phyloP scores from a whole-genome alignment of 148 eudicot species.

The Pharnaceum exiguum region DNA sequence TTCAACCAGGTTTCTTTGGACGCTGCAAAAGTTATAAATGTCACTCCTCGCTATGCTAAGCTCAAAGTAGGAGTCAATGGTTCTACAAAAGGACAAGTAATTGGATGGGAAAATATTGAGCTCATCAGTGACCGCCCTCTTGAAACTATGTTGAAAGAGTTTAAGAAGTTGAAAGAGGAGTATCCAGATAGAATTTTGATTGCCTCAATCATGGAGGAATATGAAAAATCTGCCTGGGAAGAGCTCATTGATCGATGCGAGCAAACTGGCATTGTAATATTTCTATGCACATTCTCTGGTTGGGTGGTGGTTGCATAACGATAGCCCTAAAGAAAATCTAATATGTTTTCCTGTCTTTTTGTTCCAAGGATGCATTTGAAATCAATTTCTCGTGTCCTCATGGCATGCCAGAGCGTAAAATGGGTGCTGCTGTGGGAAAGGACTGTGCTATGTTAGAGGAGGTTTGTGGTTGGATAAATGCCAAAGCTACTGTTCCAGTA shows the following conservation, averaged over 20 bases:
- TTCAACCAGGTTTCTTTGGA: conserved; percentile 78
- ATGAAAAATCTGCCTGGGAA: conserved; percentile 88
- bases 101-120: conserved; percentile 96
- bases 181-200: conserved; percentile 93
- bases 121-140: conserved; percentile 98
- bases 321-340: conserved; percentile 5
- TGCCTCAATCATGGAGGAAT: conserved; percentile 99
- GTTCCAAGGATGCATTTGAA: conserved; percentile 79
- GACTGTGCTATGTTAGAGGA: conserved; percentile 88
- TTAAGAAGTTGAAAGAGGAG: conserved; percentile 81
- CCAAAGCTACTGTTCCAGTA: conserved; percentile 89
- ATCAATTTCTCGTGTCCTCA: conserved; percentile 97
- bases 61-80: conserved; percentile 78
- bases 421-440: conserved; percentile 99
- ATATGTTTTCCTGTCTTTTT: conserved; percentile 2
- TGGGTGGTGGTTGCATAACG: background rate
- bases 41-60: conserved; percentile 92
- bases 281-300: background rate
- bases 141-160: conserved; percentile 90
- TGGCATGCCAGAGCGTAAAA: conserved; percentile 96
- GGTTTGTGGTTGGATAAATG: conserved; percentile 91
- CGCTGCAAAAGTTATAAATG: conserved; percentile 87
- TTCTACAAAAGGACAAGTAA: conserved; percentile 76
- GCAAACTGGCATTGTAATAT: conserved; percentile 89
- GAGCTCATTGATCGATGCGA: conserved; percentile 91